phyloP scores from a whole-genome alignment of 495 filamentous ascomycete species.

The Penicillium maclennaniae region DNA sequence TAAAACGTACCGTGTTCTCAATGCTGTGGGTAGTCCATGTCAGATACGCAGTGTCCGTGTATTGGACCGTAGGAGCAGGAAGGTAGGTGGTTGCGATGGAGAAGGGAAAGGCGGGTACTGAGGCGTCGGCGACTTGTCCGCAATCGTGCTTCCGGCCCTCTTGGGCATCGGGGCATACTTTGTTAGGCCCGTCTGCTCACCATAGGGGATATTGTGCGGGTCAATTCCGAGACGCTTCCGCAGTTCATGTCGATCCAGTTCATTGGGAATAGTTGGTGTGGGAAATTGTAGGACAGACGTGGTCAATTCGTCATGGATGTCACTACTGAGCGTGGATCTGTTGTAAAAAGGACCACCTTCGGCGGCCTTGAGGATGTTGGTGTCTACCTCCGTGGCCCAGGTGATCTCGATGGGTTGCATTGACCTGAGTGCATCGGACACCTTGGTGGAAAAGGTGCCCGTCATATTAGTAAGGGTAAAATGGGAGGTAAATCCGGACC shows the following conservation, averaged over 20 bases:
- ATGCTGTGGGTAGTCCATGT: constrained; percentile 54
- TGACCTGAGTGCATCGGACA: constrained; percentile 38
- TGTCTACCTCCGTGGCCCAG: constrained; percentile 2
- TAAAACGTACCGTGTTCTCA: constrained; percentile 61
- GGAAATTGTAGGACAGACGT: constrained; percentile 12
- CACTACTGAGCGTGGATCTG: not conserved
- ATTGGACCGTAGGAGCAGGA: constrained; percentile 50
- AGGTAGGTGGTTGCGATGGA: constrained; percentile 55
- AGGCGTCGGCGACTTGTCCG: constrained; percentile 49
- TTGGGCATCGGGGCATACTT: constrained; percentile 73
- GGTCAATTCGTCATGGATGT: constrained; percentile 1
- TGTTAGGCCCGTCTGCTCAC: constrained; percentile 58
- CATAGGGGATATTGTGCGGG: constrained; percentile 54
- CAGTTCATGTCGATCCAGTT: constrained; percentile 21
- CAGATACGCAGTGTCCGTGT: constrained; percentile 56
- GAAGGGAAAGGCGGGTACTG: constrained; percentile 62
- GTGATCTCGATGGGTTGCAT: constrained; percentile 40
- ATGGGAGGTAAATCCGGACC: constrained; percentile 56
- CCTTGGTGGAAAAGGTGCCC: constrained; percentile 51
- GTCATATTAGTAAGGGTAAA: constrained; percentile 68
- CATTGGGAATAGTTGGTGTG: constrained; percentile 6
- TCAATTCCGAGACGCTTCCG: constrained; percentile 31
- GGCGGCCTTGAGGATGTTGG: constrained; percentile 9
- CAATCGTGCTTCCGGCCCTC: constrained; percentile 62
- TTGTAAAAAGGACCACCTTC: constrained; percentile 11